Percentiles rank a stretch among this genome's conserved stretches.
These are phyloP conservation scores for Raphanus sativus DNA, from an alignment of 345 rosid species.

Conservation along the genomic window DNA sequence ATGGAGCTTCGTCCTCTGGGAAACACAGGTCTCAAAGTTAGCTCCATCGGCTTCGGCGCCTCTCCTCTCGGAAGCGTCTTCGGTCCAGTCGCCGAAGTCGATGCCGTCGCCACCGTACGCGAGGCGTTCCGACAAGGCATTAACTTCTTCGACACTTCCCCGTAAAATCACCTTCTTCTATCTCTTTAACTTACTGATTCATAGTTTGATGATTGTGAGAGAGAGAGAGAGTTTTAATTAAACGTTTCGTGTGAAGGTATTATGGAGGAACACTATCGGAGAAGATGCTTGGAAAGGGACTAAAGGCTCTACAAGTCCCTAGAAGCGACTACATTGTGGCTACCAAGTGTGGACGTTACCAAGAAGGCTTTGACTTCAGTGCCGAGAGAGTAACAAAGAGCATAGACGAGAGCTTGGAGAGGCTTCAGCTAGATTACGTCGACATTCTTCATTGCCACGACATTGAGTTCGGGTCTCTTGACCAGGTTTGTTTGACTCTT, in stretches of 20 bases:
- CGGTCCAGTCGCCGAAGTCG: conserved; percentile 79
- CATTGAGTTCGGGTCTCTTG: conserved; percentile 85
- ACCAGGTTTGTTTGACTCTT: conserved; percentile 61
- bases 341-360: conserved; percentile 82
- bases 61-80: conserved; percentile 84
- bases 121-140: conserved; percentile 81
- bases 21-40: conserved; percentile 66
- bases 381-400: conserved; percentile 83
- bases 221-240: background rate
- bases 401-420: conserved; percentile 79
- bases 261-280: conserved; percentile 89
- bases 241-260: conserved; percentile 45
- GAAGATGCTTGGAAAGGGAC: conserved; percentile 81
- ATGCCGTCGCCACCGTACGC: conserved; percentile 77
- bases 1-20: conserved; percentile 65
- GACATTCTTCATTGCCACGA: conserved; percentile 93
- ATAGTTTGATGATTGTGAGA: background rate
- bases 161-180: conserved; percentile 48
- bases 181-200: conserved; percentile 3
- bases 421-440: conserved; percentile 88
- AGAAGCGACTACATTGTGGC: conserved; percentile 75
- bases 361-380: conserved; percentile 85
- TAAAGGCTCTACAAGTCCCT: conserved; percentile 70
- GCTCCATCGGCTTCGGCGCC: conserved; percentile 89
- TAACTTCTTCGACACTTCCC: conserved; percentile 98